A percentile compares a stretch with the other conserved stretches of the same genome.
These are phyloP conservation scores for Cordyceps pruinosa DNA, from an alignment of 2,329 filamentous ascomycete species.

Conservation along the genomic window DNA sequence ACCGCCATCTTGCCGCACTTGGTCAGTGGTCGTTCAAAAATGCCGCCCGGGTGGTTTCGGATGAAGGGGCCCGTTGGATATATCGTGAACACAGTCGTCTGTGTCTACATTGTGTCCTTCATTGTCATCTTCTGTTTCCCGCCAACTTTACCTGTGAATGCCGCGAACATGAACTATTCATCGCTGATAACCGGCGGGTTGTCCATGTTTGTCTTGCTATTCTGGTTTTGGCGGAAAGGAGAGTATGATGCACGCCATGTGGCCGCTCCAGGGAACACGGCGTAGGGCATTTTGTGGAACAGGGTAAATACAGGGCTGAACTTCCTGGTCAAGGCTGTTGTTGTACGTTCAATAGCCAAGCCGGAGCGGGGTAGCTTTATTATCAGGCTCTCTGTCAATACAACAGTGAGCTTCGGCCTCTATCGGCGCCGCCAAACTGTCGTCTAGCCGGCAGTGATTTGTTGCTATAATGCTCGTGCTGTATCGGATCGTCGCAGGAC, in stretches of 20 bases:
- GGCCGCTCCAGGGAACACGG: not conserved
- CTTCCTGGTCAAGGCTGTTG: too few species aligned
- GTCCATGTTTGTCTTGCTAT: conserved; percentile 26
- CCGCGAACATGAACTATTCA: conserved; percentile 47
- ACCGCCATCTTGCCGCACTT: conserved; percentile 52
- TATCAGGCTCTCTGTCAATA: too few species aligned
- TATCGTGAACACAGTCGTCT: conserved; percentile 42
- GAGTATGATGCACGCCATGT: not conserved
- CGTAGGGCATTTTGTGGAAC: too few species aligned
- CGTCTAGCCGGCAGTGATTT: too few species aligned
- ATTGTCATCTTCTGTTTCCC: conserved; percentile 60
- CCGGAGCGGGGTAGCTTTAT: too few species aligned
- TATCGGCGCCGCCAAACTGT: too few species aligned
- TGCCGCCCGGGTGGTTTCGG: conserved; percentile 33
- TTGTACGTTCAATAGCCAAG: too few species aligned
- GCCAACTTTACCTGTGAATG: conserved; percentile 36
- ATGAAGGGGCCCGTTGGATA: conserved; percentile 44
- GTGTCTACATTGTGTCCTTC: conserved; percentile 53
- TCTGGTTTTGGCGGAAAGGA: conserved; percentile 26
- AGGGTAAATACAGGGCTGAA: too few species aligned
- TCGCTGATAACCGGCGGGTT: conserved; percentile 32
- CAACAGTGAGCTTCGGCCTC: too few species aligned
- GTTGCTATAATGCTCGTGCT: too few species aligned
- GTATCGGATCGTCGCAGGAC: too few species aligned
- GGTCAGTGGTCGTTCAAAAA: conserved; percentile 23